Base-by-base conservation (phyloP, 202 grass and related monocot species). In the Setaria italica region DNA sequence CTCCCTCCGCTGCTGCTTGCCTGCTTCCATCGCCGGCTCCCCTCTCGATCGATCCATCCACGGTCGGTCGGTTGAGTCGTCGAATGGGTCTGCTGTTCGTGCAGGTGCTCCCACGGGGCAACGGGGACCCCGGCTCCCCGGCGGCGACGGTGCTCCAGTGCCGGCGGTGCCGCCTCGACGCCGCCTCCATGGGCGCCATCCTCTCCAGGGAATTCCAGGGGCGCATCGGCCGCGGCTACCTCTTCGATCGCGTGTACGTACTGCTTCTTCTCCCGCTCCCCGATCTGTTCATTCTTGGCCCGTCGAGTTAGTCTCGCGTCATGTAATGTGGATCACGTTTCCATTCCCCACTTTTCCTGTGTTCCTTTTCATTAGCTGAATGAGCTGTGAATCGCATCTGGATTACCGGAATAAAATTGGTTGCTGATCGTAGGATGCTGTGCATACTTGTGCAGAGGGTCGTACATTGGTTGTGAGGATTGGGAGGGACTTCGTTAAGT, bases 81-180 rank as follows among this genome's bases (percentile, higher is more conserved):
- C 57, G 33, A 16, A 95, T 95, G 90, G 90, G 90, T 43, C 66
- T 95, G 80, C 73, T 95, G 15, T 95, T 95, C 85, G 57, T 95
- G 43, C 79, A 92, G 84, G 66, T 81, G 74, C 82, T 92, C 2
- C 83, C 90, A 32, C 55, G 56, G 45, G 55, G 71, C 9, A 54
- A 29, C 54, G 43, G 57, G n/a, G n/a, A 60, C n/a, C 9, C 9
- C n/a, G 57, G 57, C 57, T 29, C 20, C 57, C 9, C 67, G 35
- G 21, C 6, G 85, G 42, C 6, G 85, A 42, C 85, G 86, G 90
- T 95, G 47, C 81, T 95, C 88, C 86, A 76, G 86, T 92, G 93
- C 65, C 17, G 76, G 20, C 42, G 35, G 62, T 95, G 93, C 88
- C 89, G 80, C 76, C 90, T 90, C 20, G 88, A 92, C 87, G 82